A percentile compares a stretch with the other conserved stretches of the same genome.
These are phyloP conservation scores for Calonectria henricotiae DNA, from an alignment of 2,329 filamentous ascomycete species.

Conservation along the genomic window DNA sequence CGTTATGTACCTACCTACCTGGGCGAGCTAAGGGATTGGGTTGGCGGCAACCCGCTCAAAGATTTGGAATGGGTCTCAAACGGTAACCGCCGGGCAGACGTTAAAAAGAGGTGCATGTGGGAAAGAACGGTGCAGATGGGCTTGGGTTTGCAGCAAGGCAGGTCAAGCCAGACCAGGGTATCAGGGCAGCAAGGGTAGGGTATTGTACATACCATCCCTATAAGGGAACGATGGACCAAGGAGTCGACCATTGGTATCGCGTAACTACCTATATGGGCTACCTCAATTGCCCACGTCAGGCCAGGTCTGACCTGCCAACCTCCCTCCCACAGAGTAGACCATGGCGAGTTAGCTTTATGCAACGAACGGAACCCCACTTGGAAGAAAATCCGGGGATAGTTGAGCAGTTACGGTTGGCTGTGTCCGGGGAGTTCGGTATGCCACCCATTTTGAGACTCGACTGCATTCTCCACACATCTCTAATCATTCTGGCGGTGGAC, in stretches of 20 bases:
- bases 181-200: slow-evolving; percentile 14
- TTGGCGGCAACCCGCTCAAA: slow-evolving; percentile 2
- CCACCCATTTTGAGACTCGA: slow-evolving; percentile 34
- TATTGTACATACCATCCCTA: slow-evolving; percentile 27
- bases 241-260: slow-evolving; percentile 17
- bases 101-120: slow-evolving; percentile 23
- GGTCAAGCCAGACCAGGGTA: slow-evolving; percentile 12
- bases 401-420: slow-evolving; percentile 35
- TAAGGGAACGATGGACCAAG: slow-evolving; percentile 30
- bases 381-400: slow-evolving; percentile 39
- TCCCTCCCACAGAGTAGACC: slow-evolving; percentile 8
- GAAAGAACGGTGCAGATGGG: slow-evolving; percentile 23
- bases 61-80: slow-evolving; percentile 19
- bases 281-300: slow-evolving; percentile 8
- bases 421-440: slow-evolving; percentile 33
- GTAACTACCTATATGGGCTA: background rate
- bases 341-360: slow-evolving; percentile 20
- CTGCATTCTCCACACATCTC: slow-evolving; percentile 31
- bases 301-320: slow-evolving; percentile 22
- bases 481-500: slow-evolving; percentile 14
- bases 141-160: slow-evolving; percentile 21
- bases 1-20: slow-evolving; percentile 20
- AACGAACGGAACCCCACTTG: slow-evolving; percentile 35
- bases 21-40: slow-evolving; percentile 14
- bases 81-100: slow-evolving; percentile 18